These are phyloP conservation scores for Ochetophila trinervis DNA, from an alignment of 306 rosid genomes.

Conservation along the genomic window DNA sequence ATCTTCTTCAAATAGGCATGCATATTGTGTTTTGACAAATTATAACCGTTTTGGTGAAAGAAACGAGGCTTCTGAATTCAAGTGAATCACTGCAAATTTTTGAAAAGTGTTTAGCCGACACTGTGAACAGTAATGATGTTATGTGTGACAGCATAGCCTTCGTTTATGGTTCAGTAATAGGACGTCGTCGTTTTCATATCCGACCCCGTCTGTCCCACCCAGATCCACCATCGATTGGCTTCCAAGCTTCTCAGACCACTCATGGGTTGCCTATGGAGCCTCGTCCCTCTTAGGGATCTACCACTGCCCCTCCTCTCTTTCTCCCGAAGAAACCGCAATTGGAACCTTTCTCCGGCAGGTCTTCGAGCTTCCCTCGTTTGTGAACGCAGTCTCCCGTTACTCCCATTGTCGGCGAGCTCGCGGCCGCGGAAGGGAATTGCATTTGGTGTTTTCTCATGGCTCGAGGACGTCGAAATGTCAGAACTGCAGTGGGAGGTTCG, in stretches of 20 bases:
- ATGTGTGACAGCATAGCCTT: too few species aligned
- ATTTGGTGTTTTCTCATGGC: constrained; percentile 53
- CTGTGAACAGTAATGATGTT: too few species aligned
- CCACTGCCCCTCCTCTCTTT: constrained; percentile 72
- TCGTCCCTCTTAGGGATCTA: constrained; percentile 57
- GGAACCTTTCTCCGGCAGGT: constrained; percentile 74
- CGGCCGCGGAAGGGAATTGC: constrained; percentile 54
- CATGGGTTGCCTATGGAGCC: constrained; percentile 87
- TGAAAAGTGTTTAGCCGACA: too few species aligned
- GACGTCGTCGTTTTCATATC: constrained; percentile 61
- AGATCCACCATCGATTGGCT: constrained; percentile 74
- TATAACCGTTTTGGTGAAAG: too few species aligned
- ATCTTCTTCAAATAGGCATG: too few species aligned
- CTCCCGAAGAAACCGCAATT: constrained; percentile 40
- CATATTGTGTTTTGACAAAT: too few species aligned
- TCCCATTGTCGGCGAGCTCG: constrained; percentile 63
- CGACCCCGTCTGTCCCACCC: constrained; percentile 42
- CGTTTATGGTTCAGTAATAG: too few species aligned
- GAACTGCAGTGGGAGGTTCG: too few species aligned
- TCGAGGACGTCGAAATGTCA: constrained; percentile 34
- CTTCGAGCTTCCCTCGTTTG: constrained; percentile 54
- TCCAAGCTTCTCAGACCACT: constrained; percentile 54
- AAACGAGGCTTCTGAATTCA: too few species aligned
- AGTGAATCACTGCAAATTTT: too few species aligned
- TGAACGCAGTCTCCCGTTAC: constrained; percentile 50